Percentiles rank a stretch among this genome's conserved stretches.
phyloP scores from a whole-genome alignment of 1,284 basidiomycete species.

The Erythrobasidium hasegawianum region DNA sequence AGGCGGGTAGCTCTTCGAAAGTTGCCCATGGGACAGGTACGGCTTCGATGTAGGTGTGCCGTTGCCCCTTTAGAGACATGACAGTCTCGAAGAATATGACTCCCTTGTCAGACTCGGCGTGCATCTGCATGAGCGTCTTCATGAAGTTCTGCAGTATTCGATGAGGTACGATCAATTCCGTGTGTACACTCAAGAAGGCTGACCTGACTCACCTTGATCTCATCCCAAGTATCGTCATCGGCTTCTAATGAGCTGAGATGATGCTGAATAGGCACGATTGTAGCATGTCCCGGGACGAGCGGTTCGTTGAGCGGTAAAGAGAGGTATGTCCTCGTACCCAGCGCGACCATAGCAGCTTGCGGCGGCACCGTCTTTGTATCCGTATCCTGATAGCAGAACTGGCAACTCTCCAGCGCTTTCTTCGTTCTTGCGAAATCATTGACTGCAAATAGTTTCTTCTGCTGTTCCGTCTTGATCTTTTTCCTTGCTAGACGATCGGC shows the following conservation, averaged over 20 bases:
- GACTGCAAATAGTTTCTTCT: slow-evolving; percentile 96
- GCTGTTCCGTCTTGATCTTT: slow-evolving; percentile 91
- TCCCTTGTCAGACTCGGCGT: slow-evolving; percentile 78
- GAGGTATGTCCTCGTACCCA: slow-evolving; percentile 84
- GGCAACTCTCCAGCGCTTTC: slow-evolving; percentile 66
- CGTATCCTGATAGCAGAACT: slow-evolving; percentile 49
- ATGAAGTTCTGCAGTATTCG: slow-evolving; percentile 86
- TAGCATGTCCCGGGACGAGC: slow-evolving; percentile 79
- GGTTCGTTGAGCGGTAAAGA: slow-evolving; percentile 82
- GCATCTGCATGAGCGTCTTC: slow-evolving; percentile 97
- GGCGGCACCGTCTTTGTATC: slow-evolving; percentile 50
- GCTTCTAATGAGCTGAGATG: slow-evolving; percentile 84
- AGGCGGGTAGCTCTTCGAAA: slow-evolving; percentile 80
- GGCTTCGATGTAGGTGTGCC: slow-evolving; percentile 84
- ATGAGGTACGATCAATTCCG: too few species aligned
- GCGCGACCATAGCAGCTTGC: slow-evolving; percentile 77
- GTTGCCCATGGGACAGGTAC: slow-evolving; percentile 81
- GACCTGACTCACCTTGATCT: slow-evolving; percentile 71
- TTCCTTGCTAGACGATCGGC: slow-evolving; percentile 84
- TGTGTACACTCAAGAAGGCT: too few species aligned
- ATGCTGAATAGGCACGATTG: slow-evolving; percentile 95
- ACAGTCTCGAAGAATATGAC: slow-evolving; percentile 94
- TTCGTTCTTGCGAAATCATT: slow-evolving; percentile 94
- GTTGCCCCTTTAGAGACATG: slow-evolving; percentile 75
- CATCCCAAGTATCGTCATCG: slow-evolving; percentile 98